phyloP scores from a whole-genome alignment of 495 filamentous ascomycete genomes.

The Aspergillus nidulans region DNA sequence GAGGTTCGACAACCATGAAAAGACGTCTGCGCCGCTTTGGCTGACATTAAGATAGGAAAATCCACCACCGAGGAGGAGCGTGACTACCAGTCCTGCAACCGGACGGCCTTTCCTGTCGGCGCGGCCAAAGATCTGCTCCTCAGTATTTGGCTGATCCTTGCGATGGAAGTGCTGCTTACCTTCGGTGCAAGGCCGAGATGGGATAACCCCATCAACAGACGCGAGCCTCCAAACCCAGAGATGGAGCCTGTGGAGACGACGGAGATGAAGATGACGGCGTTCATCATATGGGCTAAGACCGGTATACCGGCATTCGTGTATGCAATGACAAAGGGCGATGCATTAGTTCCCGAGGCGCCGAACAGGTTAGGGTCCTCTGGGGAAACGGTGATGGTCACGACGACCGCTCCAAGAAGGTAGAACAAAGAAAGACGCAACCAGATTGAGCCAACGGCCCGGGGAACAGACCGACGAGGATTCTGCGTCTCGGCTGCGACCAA shows the following conservation, averaged over 20 bases:
- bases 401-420: slow-evolving; percentile 47
- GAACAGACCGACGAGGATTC: slow-evolving; percentile 58
- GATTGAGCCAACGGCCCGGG: slow-evolving; percentile 59
- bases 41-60: slow-evolving; percentile 49
- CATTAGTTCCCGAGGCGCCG: slow-evolving; percentile 41
- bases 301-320: slow-evolving; percentile 42
- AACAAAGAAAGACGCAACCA: slow-evolving; percentile 65
- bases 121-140: slow-evolving; percentile 36
- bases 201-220: slow-evolving; percentile 53
- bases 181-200: slow-evolving; percentile 50
- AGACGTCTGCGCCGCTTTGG: slow-evolving; percentile 42
- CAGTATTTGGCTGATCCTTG: background rate
- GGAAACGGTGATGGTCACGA: slow-evolving; percentile 54
- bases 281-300: slow-evolving; percentile 35
- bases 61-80: slow-evolving; percentile 40
- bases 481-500: slow-evolving; percentile 60
- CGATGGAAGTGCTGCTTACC: slow-evolving; percentile 17
- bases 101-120: slow-evolving; percentile 51
- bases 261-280: slow-evolving; percentile 43
- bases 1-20: slow-evolving; percentile 57
- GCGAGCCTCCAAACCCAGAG: slow-evolving; percentile 55
- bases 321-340: slow-evolving; percentile 56
- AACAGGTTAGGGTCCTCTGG: slow-evolving; percentile 37
- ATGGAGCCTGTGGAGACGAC: slow-evolving; percentile 51
- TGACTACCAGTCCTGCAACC: slow-evolving; percentile 35